A percentile compares a stretch with the other conserved stretches of the same genome.
Conservation (phyloP, 2,329 filamentous ascomycete genomes). For the Exophiala xenobiotica region DNA sequence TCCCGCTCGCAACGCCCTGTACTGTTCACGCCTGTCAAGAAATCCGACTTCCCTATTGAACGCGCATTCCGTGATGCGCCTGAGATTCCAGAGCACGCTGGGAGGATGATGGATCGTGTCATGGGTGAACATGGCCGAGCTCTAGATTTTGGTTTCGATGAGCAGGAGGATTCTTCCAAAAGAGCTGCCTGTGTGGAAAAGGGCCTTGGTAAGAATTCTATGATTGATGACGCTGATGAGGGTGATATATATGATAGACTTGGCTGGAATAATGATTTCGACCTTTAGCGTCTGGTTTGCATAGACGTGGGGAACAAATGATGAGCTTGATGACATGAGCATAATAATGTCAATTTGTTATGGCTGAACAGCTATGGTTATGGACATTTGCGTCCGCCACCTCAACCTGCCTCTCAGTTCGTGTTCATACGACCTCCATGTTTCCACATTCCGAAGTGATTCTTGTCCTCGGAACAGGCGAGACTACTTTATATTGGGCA, state of each 20-base stretch:
- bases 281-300: slow-evolving; percentile 26
- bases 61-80: slow-evolving; percentile 35
- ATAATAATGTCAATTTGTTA: background rate
- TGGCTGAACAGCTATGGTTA: no score
- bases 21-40: slow-evolving; percentile 27
- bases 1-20: slow-evolving; percentile 23
- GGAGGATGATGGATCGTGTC: slow-evolving; percentile 31
- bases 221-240: slow-evolving; percentile 7
- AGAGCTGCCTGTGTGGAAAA: background rate
- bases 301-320: background rate
- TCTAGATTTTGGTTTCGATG: slow-evolving; percentile 35
- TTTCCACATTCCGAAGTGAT: no score
- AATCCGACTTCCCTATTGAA: slow-evolving; percentile 23
- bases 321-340: background rate
- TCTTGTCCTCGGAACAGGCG: no score
- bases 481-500: no score
- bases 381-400: no score
- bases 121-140: slow-evolving; percentile 25
- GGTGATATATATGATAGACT: slow-evolving; percentile 44
- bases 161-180: background rate
- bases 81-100: slow-evolving; percentile 29
- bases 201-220: background rate
- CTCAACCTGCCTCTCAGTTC: no score
- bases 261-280: slow-evolving; percentile 45
- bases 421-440: no score